Base-by-base conservation (phyloP, 179 eudicot genomes). In the Pouteria campechiana region DNA sequence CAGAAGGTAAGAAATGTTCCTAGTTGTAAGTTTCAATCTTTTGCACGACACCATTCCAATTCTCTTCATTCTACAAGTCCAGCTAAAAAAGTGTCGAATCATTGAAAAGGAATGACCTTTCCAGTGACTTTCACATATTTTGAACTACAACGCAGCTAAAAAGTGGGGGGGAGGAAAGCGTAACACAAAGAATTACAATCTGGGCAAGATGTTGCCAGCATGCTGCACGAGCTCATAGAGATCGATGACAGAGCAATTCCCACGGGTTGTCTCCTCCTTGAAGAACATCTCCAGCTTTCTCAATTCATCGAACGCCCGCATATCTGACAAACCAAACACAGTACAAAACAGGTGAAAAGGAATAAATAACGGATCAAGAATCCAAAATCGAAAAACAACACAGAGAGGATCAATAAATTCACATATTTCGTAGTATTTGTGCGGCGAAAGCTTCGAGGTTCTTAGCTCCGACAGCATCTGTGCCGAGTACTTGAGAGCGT, bases 291-390 rank as follows among this genome's bases (percentile, higher is more conserved):
- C 98, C 29, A 90, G 54, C 52, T 63, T 90, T 54, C 92, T 79
- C 80, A 90, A 55, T 53, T 90, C 98, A 63, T 90, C 98, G 67
- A 90, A 90, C n/a, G 98, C 98, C 39, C 98, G 74, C 98, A 90
- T 86, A 71, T 90, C 98, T 90, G 49, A 40, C 17, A 24, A 35
- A 61, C 46, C 15, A 46, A 43, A 48, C 27, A 18, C 21, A 25
- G 17, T 14, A n/a, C 36, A 7, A 44, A 32, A 25, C 5, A 32
- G 31, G 37, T 4, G 5, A 14, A 11, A 37, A 54, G 50, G 21
- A 29, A 8, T 34, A 33, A 37, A 20, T 2, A 0, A 16, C 3
- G 38, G 37, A 29, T 13, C 29, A 8, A 19, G 36, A 6, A 10
- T 7, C 32, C 8, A n/a, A n/a, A 29, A 18, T 0, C 25, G 7